Conservation (phyloP, 2,329 filamentous ascomycete species). For the Kalmusia sp. region DNA sequence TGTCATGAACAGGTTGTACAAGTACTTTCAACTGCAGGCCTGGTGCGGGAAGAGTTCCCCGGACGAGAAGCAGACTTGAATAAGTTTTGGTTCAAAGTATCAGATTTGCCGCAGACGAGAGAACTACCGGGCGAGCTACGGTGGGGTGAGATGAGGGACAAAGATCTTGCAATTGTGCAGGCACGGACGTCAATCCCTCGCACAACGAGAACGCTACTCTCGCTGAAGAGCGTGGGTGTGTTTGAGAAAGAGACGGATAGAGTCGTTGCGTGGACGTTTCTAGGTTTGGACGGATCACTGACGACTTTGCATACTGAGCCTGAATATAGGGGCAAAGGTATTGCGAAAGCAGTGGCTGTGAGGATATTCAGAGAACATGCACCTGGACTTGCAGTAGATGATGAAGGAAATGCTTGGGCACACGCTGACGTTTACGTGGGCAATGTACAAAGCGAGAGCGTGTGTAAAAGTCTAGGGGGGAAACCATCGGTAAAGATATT, state of each 20-base stretch:
- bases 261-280: slow-evolving; percentile 70
- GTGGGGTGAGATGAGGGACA: slow-evolving; percentile 62
- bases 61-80: slow-evolving; percentile 44
- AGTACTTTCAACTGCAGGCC: slow-evolving; percentile 26
- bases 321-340: slow-evolving; percentile 65
- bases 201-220: slow-evolving; percentile 54
- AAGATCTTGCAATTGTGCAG: slow-evolving; percentile 63
- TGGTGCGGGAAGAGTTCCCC: slow-evolving; percentile 39
- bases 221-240: slow-evolving; percentile 49
- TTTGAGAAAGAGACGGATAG: slow-evolving; percentile 54
- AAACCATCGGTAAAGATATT: slow-evolving; percentile 62
- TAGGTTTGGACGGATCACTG: slow-evolving; percentile 67
- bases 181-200: slow-evolving; percentile 60
- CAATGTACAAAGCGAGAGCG: slow-evolving; percentile 66
- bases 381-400: slow-evolving; percentile 37
- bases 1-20: slow-evolving; percentile 45
- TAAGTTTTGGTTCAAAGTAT: slow-evolving; percentile 65
- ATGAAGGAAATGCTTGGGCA: slow-evolving; percentile 58
- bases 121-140: slow-evolving; percentile 56
- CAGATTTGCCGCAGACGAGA: slow-evolving; percentile 52
- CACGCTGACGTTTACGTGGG: slow-evolving; percentile 69
- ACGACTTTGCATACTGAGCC: slow-evolving; percentile 67
- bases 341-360: slow-evolving; percentile 67
- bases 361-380: slow-evolving; percentile 62
- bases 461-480: slow-evolving; percentile 69